Base-by-base conservation (phyloP, 2,329 filamentous ascomycete genomes). In the Gremmenia infestans region DNA sequence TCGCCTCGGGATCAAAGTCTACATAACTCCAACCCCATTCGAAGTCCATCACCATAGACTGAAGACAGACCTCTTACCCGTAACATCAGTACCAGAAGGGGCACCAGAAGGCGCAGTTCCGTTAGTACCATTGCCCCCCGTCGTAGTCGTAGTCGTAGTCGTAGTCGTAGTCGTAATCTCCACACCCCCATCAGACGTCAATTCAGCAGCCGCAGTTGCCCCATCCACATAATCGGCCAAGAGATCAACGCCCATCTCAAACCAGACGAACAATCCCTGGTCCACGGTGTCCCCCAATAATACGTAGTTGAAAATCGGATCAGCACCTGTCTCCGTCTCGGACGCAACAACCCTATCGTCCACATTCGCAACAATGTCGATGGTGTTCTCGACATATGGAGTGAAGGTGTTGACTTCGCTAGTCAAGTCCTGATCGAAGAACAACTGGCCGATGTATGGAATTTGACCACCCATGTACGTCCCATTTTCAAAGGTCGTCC, bases 381-480 rank as follows among this genome's bases (percentile, higher is more conserved):
- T 73, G 0, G 70, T 74, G 69, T 82, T 81, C 54, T 68, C 67
- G 5, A 57, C 68, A 68, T 82, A 82, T 0, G 79, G 78, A 0
- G 66, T 56, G 1, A 70, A 72, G 9, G 68, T 67, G 58, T 83
- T 78, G 53, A 86, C 80, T 40, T 72, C 60, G 25, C 64, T 63
- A 61, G 82, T 77, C 9, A 87, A 76, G 59, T 75, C 73, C 66
- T 86, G 79, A 67, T 86, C 82, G 67, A 85, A 83, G 75, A 83
- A 87, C 50, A 84, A 66, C 67, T 88, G 84, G 17, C 84, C 83
- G 40, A 86, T 76, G 70, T 87, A 83, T 7, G 79, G 77, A 55
- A 81, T 76, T 50, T 71, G 74, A 15, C 74, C 73, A 57, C 75
- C 78, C 42, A 71, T 69, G 59, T 81, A 80, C 53, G 78, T 79